Evolutionary conservation across 2,329 filamentous ascomycete genomes (phyloP).

Genomic region (Claviceps quebecensis): DNA sequence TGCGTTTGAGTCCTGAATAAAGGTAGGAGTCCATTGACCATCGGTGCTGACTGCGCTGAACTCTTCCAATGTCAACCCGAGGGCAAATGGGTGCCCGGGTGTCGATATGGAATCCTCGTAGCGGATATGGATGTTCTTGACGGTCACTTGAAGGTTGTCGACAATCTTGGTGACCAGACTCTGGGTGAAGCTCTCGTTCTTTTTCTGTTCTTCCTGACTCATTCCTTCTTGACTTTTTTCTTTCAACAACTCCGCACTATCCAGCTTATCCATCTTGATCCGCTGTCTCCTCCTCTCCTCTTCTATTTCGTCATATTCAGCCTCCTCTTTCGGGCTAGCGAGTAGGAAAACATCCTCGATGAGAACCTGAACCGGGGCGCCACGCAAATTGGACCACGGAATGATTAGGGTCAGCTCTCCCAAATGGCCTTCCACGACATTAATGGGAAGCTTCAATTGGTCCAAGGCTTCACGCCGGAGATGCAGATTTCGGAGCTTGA

Average conservation of each 20-base stretch:
- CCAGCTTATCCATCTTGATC: conserved; percentile 98
- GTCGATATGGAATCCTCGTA: conserved; percentile 97
- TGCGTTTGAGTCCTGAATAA: conserved; percentile 73
- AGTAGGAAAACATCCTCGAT: conserved; percentile 96
- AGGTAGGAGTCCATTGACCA: conserved; percentile 86
- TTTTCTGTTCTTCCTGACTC: conserved; percentile 89
- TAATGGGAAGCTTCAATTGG: conserved; percentile 89
- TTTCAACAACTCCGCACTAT: conserved; percentile 88
- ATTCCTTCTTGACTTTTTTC: conserved; percentile 86
- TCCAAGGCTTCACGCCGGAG: conserved; percentile 89
- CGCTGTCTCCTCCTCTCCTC: conserved; percentile 74
- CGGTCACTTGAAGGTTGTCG: conserved; percentile 91
- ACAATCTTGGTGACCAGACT: conserved; percentile 93
- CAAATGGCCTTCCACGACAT: conserved; percentile 89
- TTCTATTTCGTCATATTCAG: conserved; percentile 83
- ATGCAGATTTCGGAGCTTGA: conserved; percentile 86
- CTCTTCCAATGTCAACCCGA: conserved; percentile 84
- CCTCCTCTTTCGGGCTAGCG: conserved; percentile 89
- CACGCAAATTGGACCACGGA: conserved; percentile 92
- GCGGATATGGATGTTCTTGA: conserved; percentile 96
- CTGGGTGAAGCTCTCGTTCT: conserved; percentile 94
- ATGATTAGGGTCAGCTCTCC: conserved; percentile 85
- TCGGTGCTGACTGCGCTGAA: conserved; percentile 96
- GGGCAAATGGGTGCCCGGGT: conserved; percentile 85
- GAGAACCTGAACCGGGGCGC: conserved; percentile 84